Conservation (phyloP, 2,329 filamentous ascomycete species). For the Didymellaceae sp. region DNA sequence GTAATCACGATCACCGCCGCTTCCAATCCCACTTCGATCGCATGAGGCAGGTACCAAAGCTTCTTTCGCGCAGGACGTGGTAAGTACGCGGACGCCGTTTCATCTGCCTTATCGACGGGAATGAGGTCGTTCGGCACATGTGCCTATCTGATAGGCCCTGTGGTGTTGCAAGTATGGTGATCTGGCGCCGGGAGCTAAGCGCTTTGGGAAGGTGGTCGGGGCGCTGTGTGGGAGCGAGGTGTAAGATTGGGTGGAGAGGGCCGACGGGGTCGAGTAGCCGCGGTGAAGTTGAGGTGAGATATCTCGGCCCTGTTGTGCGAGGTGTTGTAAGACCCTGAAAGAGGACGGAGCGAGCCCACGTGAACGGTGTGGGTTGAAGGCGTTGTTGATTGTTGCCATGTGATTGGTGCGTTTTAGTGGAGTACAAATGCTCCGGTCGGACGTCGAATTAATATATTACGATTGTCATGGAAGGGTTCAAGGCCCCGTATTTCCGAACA, state of each 20-base stretch:
- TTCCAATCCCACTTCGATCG: slow-evolving; percentile 10
- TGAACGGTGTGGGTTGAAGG: no score
- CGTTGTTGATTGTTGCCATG: no score
- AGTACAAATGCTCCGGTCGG: no score
- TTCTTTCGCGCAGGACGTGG: slow-evolving; percentile 12
- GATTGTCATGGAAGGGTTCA: no score
- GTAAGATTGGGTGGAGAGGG: neutral
- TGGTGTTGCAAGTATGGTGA: slow-evolving; percentile 19
- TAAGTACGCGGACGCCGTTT: slow-evolving; percentile 20
- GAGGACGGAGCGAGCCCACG: no score
- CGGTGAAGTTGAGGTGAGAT: neutral
- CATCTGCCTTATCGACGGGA: slow-evolving; percentile 27
- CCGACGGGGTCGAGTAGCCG: neutral
- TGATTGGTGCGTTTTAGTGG: no score
- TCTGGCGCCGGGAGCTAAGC: slow-evolving; percentile 19
- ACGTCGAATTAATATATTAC: no score
- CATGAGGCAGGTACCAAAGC: slow-evolving; percentile 33
- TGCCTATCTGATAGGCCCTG: slow-evolving; percentile 31
- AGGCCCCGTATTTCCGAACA: no score
- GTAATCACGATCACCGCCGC: slow-evolving; percentile 12
- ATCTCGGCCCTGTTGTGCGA: no score
- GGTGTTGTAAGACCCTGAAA: no score
- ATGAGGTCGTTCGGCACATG: slow-evolving; percentile 25
- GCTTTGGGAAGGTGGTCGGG: slow-evolving; percentile 12
- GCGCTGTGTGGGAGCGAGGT: neutral